phyloP scores from a whole-genome alignment of 805 yeast genomes.

The Nakazawaea wyomingensis region DNA sequence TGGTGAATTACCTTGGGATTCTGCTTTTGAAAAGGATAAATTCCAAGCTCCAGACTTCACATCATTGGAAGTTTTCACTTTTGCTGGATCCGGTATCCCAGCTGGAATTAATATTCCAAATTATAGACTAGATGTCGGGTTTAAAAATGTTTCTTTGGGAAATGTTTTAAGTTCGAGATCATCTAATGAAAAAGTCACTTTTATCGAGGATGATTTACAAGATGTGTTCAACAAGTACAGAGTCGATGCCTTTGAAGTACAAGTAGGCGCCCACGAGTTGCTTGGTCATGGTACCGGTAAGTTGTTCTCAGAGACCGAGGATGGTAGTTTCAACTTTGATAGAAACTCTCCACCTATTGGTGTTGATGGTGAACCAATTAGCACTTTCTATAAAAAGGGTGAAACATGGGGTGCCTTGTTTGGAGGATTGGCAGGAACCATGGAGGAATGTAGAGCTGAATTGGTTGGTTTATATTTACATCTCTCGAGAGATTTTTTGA shows the following conservation, averaged over 20 bases:
- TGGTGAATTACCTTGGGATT: conserved; percentile 69
- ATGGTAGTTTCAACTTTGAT: conserved; percentile 67
- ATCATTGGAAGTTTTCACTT: conserved; percentile 81
- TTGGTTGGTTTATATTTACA: conserved; percentile 79
- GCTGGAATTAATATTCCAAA: conserved; percentile 93
- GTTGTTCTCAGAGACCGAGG: conserved; percentile 52
- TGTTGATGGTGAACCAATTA: conserved; percentile 54
- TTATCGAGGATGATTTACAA: conserved; percentile 48
- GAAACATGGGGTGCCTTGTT: conserved; percentile 90
- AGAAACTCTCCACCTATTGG: conserved; percentile 55
- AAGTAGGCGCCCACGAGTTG: conserved; percentile 89
- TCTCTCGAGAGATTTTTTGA: conserved; percentile 60
- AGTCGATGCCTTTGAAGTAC: conserved; percentile 84
- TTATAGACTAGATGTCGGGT: conserved; percentile 77
- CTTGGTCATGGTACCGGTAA: conserved; percentile 92
- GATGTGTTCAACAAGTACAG: conserved; percentile 64
- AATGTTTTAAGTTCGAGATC: conserved; percentile 77
- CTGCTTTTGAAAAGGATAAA: conserved; percentile 71
- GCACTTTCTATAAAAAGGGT: conserved; percentile 69
- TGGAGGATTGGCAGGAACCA: conserved; percentile 78
- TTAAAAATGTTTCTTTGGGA: conserved; percentile 86
- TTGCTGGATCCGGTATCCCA: conserved; percentile 87
- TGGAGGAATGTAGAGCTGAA: conserved; percentile 93
- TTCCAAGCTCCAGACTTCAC: conserved; percentile 93
- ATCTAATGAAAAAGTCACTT: conserved; percentile 62